A percentile compares a stretch with the other conserved stretches of the same genome.
phyloP scores from a whole-genome alignment of 352 stramenopile genomes.

The Aphanomyces euteiches region DNA sequence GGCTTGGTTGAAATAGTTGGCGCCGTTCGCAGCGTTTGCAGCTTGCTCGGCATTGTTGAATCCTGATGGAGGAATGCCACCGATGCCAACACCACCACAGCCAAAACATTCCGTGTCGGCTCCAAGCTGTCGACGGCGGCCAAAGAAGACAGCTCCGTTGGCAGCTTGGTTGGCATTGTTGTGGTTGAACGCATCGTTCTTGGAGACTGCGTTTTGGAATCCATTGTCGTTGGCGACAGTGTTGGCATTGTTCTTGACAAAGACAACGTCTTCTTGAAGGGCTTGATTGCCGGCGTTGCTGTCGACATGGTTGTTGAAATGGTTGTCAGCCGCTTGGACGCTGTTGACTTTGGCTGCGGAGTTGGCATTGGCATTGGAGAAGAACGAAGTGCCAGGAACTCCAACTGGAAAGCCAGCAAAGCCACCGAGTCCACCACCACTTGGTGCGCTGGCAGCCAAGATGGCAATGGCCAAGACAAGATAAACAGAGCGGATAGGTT shows the following conservation, averaged over 20 bases:
- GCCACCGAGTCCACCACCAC: background rate
- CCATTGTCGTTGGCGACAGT: background rate
- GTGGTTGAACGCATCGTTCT: background rate
- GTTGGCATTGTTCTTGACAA: background rate
- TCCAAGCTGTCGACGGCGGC: too few species aligned
- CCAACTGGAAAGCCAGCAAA: constrained; percentile 1
- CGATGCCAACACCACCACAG: background rate
- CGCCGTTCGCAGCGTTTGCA: background rate
- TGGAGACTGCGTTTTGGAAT: background rate
- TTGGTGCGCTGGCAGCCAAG: background rate
- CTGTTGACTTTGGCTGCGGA: background rate
- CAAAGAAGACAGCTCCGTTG: background rate
- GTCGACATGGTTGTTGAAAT: background rate
- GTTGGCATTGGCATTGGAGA: background rate
- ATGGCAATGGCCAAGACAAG: background rate
- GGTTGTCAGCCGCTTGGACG: background rate
- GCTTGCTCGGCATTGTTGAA: background rate
- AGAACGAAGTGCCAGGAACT: background rate
- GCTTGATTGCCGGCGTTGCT: background rate
- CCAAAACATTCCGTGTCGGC: background rate
- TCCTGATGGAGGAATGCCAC: background rate
- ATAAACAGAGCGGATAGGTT: background rate
- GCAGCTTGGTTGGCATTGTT: background rate
- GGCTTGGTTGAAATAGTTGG: background rate
- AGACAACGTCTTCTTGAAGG: background rate